These are phyloP conservation scores for Hymenoscyphus occultus DNA, from an alignment of 2,329 filamentous ascomycete genomes.

Conservation along the genomic window DNA sequence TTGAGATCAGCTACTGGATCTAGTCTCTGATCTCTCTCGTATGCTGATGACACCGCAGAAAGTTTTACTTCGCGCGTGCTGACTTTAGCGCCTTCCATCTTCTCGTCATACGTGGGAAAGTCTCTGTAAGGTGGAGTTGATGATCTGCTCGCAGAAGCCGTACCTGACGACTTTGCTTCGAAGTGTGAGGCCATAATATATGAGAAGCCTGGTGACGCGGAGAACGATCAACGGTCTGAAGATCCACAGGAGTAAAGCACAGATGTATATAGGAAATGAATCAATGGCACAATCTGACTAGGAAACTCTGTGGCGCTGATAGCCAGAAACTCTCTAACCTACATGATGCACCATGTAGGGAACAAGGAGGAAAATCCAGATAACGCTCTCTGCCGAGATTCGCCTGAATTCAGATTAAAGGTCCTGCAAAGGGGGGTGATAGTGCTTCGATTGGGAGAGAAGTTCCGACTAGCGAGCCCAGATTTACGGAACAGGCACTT, in stretches of 20 bases:
- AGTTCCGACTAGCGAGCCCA: constrained; percentile 5
- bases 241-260: constrained; percentile 37
- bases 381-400: constrained; percentile 22
- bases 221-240: constrained; percentile 32
- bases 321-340: constrained; percentile 23
- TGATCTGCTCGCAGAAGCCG: constrained; percentile 19
- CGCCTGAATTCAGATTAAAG: constrained; percentile 12
- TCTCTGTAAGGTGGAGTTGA: constrained; percentile 6
- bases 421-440: constrained; percentile 12
- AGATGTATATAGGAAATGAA: constrained; percentile 23
- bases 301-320: constrained; percentile 15
- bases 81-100: constrained; percentile 23
- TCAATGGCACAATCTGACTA: constrained; percentile 4
- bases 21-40: constrained; percentile 13
- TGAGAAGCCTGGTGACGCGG: constrained; percentile 22
- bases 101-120: constrained; percentile 17
- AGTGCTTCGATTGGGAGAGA: constrained; percentile 7
- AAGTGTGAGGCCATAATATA: constrained; percentile 25
- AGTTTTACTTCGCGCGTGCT: constrained; percentile 18
- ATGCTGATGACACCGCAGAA: constrained; percentile 14
- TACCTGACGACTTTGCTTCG: constrained; percentile 25
- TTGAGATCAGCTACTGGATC: constrained; percentile 25
- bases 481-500: constrained; percentile 9
- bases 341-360: constrained; percentile 25
- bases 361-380: constrained; percentile 21